Base-by-base conservation (phyloP, 2,329 filamentous ascomycete genomes). In the Akanthomyces lecanii region DNA sequence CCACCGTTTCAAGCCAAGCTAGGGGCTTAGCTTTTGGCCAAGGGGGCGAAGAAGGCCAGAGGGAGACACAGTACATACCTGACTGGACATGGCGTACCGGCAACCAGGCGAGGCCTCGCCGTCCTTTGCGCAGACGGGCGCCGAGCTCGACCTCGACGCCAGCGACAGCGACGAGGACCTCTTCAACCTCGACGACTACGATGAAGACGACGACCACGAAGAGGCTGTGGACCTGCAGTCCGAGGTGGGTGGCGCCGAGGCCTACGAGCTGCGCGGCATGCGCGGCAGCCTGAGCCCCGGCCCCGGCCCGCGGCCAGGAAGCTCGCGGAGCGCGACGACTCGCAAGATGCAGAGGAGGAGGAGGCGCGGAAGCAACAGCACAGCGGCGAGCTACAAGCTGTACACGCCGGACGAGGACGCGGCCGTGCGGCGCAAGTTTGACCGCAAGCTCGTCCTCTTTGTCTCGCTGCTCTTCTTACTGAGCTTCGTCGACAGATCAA, bases 401-500 rank as follows among this genome's bases (percentile, higher is more conserved):
- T 85, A 82, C 64, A 82, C 82, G 3, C 76, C 78, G 0, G 88
- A 92, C 61, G 92, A 97, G 73, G 92, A 96, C 71, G 77, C 74
- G 25, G 78, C 80, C 4, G 87, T 96, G 10, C 81, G 92, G 62
- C 81, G 80, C 70, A 92, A 90, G 76, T 86, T 97, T 68, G 92
- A 97, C 73, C 81, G 85, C 62, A 85, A 83, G 66, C 81, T 97
- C 60, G 91, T 96, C 6, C 73, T 90, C 1, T 96, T 97, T 72
- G 82, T 97, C 66, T 89, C 91, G 12, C 73, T 94, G 64, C 81
- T 97, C 14, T 97, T 95, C 72, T 84, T 96, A 80, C 79, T 97
- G 65, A 89, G 88, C 66, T 97, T 96, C 72, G 76, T 97, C 67
- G 92, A 97, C 74, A 83, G 92, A 67, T 93, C 90, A 21, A 96